Conservation (phyloP, 2,329 filamentous ascomycete species). For the Colletotrichum echinochloae region DNA sequence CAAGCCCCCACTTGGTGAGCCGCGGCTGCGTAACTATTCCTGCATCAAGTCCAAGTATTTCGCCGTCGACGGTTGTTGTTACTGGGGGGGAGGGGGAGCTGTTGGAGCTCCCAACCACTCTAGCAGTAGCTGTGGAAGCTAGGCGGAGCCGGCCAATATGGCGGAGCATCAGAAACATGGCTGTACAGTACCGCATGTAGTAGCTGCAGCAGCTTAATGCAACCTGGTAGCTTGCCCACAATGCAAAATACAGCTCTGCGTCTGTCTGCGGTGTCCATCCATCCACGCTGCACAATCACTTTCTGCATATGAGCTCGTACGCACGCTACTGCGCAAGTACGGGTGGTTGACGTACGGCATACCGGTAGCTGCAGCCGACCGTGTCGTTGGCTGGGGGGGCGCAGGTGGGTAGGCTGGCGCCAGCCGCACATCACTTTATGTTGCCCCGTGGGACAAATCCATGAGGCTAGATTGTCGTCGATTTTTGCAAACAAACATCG, state of each 20-base stretch:
- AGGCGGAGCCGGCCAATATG: conserved; percentile 20
- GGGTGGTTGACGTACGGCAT: conserved; percentile 18
- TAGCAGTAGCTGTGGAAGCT: not conserved
- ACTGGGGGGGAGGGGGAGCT: conserved; percentile 21
- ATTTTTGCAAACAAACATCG: conserved; percentile 22
- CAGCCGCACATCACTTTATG: conserved; percentile 22
- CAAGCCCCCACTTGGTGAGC: conserved; percentile 9
- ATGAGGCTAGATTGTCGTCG: not conserved
- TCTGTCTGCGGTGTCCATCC: conserved; percentile 24
- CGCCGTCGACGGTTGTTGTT: conserved; percentile 19
- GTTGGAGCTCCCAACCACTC: conserved; percentile 8
- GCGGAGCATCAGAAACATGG: conserved; percentile 38
- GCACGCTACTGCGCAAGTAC: conserved; percentile 4
- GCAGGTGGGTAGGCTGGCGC: conserved; percentile 30
- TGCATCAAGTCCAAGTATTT: conserved; percentile 25
- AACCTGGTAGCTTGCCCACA: conserved; percentile 26
- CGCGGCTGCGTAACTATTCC: conserved; percentile 12
- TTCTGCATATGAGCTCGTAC: conserved; percentile 25
- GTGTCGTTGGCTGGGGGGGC: conserved; percentile 33
- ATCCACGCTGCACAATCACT: not conserved
- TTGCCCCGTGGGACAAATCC: conserved; percentile 36
- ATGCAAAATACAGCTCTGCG: conserved; percentile 31
- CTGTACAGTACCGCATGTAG: conserved; percentile 3
- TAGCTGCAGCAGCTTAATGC: conserved; percentile 33
- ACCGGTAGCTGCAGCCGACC: conserved; percentile 31